These are phyloP conservation scores for Venturia pyrina DNA, from an alignment of 2,329 filamentous ascomycete genomes.

Conservation along the genomic window DNA sequence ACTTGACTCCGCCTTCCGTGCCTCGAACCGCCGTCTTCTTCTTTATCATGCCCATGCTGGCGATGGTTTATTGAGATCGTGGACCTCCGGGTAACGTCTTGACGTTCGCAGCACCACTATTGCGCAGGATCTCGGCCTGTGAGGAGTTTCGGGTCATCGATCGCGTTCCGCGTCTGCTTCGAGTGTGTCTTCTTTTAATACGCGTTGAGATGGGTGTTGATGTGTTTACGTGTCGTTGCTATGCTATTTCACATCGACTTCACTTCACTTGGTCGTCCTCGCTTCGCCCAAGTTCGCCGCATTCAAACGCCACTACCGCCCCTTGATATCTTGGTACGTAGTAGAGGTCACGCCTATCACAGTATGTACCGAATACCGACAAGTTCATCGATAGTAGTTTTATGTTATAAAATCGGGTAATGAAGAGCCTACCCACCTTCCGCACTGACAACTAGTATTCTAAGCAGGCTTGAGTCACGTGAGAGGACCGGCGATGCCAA, in stretches of 20 bases:
- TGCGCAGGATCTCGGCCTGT: background rate
- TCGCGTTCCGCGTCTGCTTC: background rate
- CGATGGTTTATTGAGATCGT: constrained; percentile 3
- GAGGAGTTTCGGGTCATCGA: background rate
- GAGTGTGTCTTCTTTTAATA: background rate
- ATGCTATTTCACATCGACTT: background rate
- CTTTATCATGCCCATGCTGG: constrained; percentile 79
- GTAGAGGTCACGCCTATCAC: no score
- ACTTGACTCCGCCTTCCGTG: constrained; percentile 70
- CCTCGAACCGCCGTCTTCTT: constrained; percentile 85
- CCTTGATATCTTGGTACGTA: no score
- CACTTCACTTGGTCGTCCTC: background rate
- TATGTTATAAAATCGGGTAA: no score
- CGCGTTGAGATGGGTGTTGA: background rate
- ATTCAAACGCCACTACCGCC: background rate
- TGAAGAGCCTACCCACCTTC: no score
- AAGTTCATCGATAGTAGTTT: no score
- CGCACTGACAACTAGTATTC: no score
- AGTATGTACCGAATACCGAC: no score
- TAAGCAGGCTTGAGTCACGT: no score
- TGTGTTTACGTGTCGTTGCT: background rate
- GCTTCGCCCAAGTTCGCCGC: background rate
- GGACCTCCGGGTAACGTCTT: constrained; percentile 13
- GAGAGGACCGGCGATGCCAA: no score
- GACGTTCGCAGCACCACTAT: background rate